Conservation (phyloP, 768 basidiomycete species). For the Tylopilus balloui region DNA sequence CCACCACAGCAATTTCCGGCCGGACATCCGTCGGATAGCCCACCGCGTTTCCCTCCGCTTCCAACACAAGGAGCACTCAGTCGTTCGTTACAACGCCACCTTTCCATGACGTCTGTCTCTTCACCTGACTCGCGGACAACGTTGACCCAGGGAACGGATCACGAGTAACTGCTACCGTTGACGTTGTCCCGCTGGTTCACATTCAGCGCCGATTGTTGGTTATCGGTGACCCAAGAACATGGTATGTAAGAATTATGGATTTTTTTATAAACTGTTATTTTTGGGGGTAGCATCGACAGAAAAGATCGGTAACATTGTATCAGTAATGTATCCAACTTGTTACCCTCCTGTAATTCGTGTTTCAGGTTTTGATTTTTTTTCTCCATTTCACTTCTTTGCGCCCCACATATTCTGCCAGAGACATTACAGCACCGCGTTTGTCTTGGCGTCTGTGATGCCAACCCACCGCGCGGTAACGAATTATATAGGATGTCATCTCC, state of each 20-base stretch:
- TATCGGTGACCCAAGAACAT: background rate
- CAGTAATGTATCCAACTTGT: constrained; percentile 21
- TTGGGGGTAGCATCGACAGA: background rate
- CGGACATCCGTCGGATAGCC: constrained; percentile 14
- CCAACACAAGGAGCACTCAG: constrained; percentile 12
- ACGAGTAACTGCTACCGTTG: constrained; percentile 3
- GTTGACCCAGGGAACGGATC: constrained; percentile 15
- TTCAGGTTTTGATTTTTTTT: background rate
- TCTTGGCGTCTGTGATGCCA: background rate
- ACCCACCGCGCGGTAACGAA: too few species aligned
- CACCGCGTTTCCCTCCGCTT: background rate
- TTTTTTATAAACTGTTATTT: constrained; percentile 9
- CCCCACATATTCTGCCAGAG: too few species aligned
- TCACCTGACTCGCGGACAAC: constrained; percentile 23
- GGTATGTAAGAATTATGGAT: constrained; percentile 3
- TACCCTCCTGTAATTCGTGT: constrained; percentile 23
- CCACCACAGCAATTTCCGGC: constrained; percentile 31
- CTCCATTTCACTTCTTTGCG: background rate
- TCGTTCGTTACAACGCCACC: constrained; percentile 26
- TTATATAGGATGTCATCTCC: background rate
- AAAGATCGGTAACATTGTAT: constrained; percentile 21
- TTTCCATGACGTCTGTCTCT: constrained; percentile 24
- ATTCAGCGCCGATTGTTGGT: background rate
- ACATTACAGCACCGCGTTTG: too few species aligned
- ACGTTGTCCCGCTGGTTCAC: background rate